phyloP scores from a whole-genome alignment of 495 filamentous ascomycete species.

The Achaetomiella virescens region DNA sequence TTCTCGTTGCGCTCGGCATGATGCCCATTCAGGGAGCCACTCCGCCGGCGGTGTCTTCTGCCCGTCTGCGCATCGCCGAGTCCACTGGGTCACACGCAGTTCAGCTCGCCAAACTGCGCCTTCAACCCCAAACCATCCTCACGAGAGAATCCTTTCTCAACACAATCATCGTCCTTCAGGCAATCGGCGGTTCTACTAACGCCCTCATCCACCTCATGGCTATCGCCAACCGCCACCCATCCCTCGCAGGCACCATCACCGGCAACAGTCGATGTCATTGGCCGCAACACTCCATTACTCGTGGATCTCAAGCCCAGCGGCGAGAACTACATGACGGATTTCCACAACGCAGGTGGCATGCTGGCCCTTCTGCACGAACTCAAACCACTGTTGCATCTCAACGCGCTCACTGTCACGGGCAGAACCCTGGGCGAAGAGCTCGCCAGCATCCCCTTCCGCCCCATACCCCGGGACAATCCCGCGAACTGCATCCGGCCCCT shows the following conservation, averaged over 20 bases:
- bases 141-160: slow-evolving; percentile 58
- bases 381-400: slow-evolving; percentile 50
- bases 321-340: slow-evolving; percentile 66
- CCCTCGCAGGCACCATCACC: slow-evolving; percentile 51
- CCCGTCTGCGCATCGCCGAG: slow-evolving; percentile 58
- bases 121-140: slow-evolving; percentile 50
- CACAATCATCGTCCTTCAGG: slow-evolving; percentile 62
- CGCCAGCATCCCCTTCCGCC: slow-evolving; percentile 39
- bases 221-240: slow-evolving; percentile 54
- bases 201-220: slow-evolving; percentile 62
- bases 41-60: slow-evolving; percentile 59
- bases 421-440: slow-evolving; percentile 53
- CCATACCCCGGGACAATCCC: slow-evolving; percentile 25
- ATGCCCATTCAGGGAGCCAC: slow-evolving; percentile 56
- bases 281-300: slow-evolving; percentile 52
- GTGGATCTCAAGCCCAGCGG: slow-evolving; percentile 65
- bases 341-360: slow-evolving; percentile 65
- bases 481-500: slow-evolving; percentile 43
- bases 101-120: slow-evolving; percentile 13
- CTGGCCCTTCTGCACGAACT: slow-evolving; percentile 49
- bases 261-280: slow-evolving; percentile 54
- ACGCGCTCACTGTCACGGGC: slow-evolving; percentile 53
- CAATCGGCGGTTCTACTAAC: slow-evolving; percentile 65
- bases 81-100: slow-evolving; percentile 56
- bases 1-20: slow-evolving; percentile 56